Base-by-base conservation (phyloP, 2,329 filamentous ascomycete species). In the Chrysoporthe austroafricana region DNA sequence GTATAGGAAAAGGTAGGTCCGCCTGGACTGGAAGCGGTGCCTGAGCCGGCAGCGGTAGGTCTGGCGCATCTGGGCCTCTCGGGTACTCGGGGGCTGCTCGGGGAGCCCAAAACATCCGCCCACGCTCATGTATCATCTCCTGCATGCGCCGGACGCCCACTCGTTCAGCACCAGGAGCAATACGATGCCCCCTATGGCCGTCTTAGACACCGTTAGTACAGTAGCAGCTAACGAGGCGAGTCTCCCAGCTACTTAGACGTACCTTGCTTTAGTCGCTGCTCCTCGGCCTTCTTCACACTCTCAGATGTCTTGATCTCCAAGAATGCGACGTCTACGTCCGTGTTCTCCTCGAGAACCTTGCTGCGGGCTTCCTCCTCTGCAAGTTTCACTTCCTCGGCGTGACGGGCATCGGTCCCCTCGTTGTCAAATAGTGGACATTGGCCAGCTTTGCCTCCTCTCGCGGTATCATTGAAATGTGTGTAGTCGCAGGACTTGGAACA, bases 361-460 rank as follows among this genome's bases (percentile, higher is more conserved):
- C 84, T 81, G 32, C 86, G 83, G 1, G 87, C 86, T 52, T 81
- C 80, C 60, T 83, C 80, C 72, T 91, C 88, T 1, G 91, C 92
- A 21, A 79, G 81, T 21, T 82, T 81, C 18, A 92, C 86, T 71
- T 93, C 91, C 8, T 83, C 75, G 34, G 88, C 79, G 71, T 94
- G 90, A 3, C 89, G 85, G 56, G 82, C 75, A 70, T 89, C 85
- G 4, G 80, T 79, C 32, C 68, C 65, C n/a, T 62, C 57, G 56
- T 82, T 83, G 61, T 94, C 91, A 71, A 91, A 91, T 0, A 94
- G 79, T 1, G 89, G 88, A 70, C 92, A 95, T 69, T 86, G 86
- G 1, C 83, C 84, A 0, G 60, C 61, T 66, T 81, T 84, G 0
- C 85, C 84, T 14, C 84, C 85, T 59, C 81, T 74, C 0, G 34